Conservation (phyloP, 2,329 filamentous ascomycete species). For the Stachybotrys chartarum region DNA sequence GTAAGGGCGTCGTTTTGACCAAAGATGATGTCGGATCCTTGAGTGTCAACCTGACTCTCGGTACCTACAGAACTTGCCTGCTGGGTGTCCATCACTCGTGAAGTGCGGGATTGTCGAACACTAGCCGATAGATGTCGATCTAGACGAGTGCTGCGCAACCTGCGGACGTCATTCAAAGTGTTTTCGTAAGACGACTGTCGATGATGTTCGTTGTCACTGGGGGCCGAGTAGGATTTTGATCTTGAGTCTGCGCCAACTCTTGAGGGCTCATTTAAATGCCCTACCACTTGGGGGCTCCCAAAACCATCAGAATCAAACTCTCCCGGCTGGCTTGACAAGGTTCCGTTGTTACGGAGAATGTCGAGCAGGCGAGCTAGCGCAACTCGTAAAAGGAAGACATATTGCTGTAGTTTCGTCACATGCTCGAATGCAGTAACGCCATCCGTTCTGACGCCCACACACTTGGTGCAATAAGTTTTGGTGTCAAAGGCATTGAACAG, state of each 20-base stretch:
- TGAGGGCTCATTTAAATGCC: conserved; percentile 51
- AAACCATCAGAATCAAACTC: conserved; percentile 41
- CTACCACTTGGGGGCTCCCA: conserved; percentile 28
- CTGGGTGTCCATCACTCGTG: conserved; percentile 84
- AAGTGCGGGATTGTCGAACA: conserved; percentile 82
- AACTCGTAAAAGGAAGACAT: conserved; percentile 85
- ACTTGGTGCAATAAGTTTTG: conserved; percentile 64
- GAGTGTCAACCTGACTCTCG: conserved; percentile 26
- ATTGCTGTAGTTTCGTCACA: conserved; percentile 85
- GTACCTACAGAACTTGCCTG: conserved; percentile 56
- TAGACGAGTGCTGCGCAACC: conserved; percentile 84
- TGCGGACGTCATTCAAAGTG: conserved; percentile 89
- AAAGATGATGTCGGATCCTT: conserved; percentile 72
- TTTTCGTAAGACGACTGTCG: conserved; percentile 82
- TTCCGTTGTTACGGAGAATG: conserved; percentile 76
- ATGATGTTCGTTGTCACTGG: conserved; percentile 44
- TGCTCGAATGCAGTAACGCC: conserved; percentile 53
- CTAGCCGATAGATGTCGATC: conserved; percentile 93
- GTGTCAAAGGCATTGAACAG: conserved; percentile 62
- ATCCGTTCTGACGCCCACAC: conserved; percentile 46
- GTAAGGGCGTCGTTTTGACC: conserved; percentile 87
- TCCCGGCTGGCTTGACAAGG: conserved; percentile 71
- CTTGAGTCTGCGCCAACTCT: conserved; percentile 56
- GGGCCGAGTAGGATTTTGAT: conserved; percentile 67
- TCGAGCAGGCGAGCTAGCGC: conserved; percentile 84